Base-by-base conservation (phyloP, 2,329 filamentous ascomycete species). In the Neonectria hederae region DNA sequence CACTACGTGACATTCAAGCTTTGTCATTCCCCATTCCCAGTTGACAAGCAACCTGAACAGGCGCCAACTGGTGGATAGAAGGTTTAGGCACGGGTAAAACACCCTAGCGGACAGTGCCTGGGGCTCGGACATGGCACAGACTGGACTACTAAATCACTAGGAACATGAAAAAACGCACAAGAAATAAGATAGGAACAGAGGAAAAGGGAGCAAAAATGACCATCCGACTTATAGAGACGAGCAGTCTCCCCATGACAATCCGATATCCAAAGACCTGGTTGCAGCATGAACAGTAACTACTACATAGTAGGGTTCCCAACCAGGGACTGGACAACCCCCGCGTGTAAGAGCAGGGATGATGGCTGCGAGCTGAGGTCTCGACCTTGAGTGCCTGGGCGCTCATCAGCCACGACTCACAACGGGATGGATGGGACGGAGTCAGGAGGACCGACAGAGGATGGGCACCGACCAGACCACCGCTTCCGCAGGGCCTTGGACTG, bases 11-110 rank as follows among this genome's bases (percentile, higher is more conserved):
- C 17, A 22, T 58, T 56, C 22, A 42, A 14, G 32, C 5, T 17
- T 24, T 24, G 13, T 46, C 21, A 17, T 46, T 9, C 28, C 28
- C 28, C 28, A 28, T 28, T 10, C 21, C 21, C 21, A 22, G 4
- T 13, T 46, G 13, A n/a, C 43, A 46, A 45, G 7, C 43, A 24
- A 46, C 43, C 21, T 24, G 22, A 26, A 17, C 43, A 46, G 43
- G 43, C 35, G 14, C 35, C 6, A n/a, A 7, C 5, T n/a, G 35
- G 30, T 52, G 54, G 30, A 19, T 35, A 24, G 42, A 67, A 63
- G 62, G 21, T 26, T 24, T 46, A 54, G 35, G 11, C 24, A 62
- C 54, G 59, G 66, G 53, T 43, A 63, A 63, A 53, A 62, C 54
- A 7, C 43, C 54, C 54, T 54, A 51, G 35, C 19, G 28, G 57